phyloP scores from a whole-genome alignment of 2,329 filamentous ascomycete species.

The Ilyonectria sp. region DNA sequence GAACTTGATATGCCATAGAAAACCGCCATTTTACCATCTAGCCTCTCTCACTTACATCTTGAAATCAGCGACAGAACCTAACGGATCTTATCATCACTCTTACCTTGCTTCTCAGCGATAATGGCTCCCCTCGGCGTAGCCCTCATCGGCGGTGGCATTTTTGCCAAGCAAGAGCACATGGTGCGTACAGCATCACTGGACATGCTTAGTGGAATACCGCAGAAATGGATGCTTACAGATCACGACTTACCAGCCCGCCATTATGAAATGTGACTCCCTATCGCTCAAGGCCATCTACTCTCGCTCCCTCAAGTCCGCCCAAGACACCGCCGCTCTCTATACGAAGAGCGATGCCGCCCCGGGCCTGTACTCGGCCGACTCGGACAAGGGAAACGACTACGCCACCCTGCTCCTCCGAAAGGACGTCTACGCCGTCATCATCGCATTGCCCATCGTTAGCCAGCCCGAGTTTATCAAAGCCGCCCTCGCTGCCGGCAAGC shows the following conservation, averaged over 20 bases:
- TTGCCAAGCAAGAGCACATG: slow-evolving; percentile 72
- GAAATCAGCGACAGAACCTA: background rate
- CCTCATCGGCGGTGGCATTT: slow-evolving; percentile 75
- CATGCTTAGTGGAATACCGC: background rate
- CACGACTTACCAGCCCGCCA: slow-evolving; percentile 64
- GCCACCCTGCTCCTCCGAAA: slow-evolving; percentile 66
- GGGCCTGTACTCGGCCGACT: slow-evolving; percentile 72
- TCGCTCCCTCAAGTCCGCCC: slow-evolving; percentile 71
- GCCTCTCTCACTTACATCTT: background rate
- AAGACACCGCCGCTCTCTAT: slow-evolving; percentile 59
- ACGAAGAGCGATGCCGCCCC: slow-evolving; percentile 48
- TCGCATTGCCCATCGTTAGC: slow-evolving; percentile 74
- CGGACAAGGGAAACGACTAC: slow-evolving; percentile 61
- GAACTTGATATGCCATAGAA: background rate
- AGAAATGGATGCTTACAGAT: background rate
- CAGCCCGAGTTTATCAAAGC: slow-evolving; percentile 73
- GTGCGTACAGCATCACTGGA: slow-evolving; percentile 50
- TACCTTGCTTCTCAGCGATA: slow-evolving; percentile 17
- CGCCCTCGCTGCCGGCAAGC: slow-evolving; percentile 76
- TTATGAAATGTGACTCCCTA: slow-evolving; percentile 66
- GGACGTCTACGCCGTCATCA: slow-evolving; percentile 70
- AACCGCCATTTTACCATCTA: background rate
- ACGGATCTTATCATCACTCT: background rate
- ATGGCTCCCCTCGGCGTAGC: slow-evolving; percentile 67
- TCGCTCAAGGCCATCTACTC: slow-evolving; percentile 77